Evolutionary conservation across 2,329 filamentous ascomycete genomes (phyloP).

Genomic region (Fusarium chlamydosporum): DNA sequence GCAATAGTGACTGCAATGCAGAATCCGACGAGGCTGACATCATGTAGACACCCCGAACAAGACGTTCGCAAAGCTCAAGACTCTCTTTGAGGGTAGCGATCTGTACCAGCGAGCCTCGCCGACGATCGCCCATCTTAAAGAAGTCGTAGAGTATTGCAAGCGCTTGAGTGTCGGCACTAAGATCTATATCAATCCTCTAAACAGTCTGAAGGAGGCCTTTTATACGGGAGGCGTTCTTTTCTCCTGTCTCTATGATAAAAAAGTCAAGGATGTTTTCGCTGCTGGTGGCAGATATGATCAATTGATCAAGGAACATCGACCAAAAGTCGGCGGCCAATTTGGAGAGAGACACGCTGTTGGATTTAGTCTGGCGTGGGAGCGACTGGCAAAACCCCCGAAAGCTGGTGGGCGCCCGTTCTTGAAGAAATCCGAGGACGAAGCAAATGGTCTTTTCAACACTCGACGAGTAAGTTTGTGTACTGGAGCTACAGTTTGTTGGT

Average conservation of each 20-base stretch:
- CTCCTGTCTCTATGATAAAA: slow-evolving; percentile 89
- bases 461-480: slow-evolving; percentile 68
- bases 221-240: slow-evolving; percentile 90
- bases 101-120: slow-evolving; percentile 81
- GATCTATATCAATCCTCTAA: slow-evolving; percentile 86
- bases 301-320: slow-evolving; percentile 85
- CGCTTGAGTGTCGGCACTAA: slow-evolving; percentile 81
- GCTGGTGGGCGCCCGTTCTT: slow-evolving; percentile 69
- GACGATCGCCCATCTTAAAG: slow-evolving; percentile 83
- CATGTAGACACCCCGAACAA: slow-evolving; percentile 67
- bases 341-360: slow-evolving; percentile 87
- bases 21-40: slow-evolving; percentile 37
- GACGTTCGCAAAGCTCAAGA: slow-evolving; percentile 71
- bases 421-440: slow-evolving; percentile 78
- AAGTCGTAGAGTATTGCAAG: slow-evolving; percentile 82
- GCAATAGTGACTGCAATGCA: slow-evolving; percentile 27
- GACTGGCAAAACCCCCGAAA: slow-evolving; percentile 76
- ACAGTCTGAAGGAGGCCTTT: slow-evolving; percentile 91
- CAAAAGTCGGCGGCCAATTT: slow-evolving; percentile 73
- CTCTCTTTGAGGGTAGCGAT: slow-evolving; percentile 72
- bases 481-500: neutral
- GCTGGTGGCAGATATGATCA: slow-evolving; percentile 94
- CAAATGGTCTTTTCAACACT: slow-evolving; percentile 68
- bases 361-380: slow-evolving; percentile 91
- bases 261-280: slow-evolving; percentile 87